phyloP scores from a whole-genome alignment of 1,139 yeast genomes.

The Debaryomyces fabryi region DNA sequence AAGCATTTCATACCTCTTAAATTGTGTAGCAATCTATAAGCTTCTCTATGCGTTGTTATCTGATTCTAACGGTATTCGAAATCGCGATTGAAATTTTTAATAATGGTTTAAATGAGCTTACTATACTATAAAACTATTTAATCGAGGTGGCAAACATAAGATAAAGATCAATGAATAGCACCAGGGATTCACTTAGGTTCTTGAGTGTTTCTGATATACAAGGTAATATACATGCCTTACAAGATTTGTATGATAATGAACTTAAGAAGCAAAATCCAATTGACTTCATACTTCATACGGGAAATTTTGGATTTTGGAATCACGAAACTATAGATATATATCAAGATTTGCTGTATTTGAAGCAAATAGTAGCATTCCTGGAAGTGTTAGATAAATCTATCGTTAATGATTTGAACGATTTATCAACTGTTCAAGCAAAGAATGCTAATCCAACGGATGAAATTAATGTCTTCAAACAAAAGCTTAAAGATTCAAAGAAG shows the following conservation, averaged over 20 bases:
- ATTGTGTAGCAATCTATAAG: not conserved
- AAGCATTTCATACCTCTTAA: slow-evolving; percentile 33
- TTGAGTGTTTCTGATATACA: slow-evolving; percentile 38
- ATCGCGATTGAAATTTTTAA: slow-evolving; percentile 8
- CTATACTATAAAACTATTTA: not conserved
- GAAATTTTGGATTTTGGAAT: slow-evolving; percentile 80
- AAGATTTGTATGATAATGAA: slow-evolving; percentile 21
- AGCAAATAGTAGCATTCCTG: slow-evolving; percentile 71
- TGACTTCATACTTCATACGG: slow-evolving; percentile 64
- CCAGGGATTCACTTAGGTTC: slow-evolving; percentile 16
- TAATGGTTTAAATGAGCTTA: not conserved
- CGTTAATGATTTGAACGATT: slow-evolving; percentile 48
- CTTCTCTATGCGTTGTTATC: not conserved
- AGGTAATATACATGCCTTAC: slow-evolving; percentile 32
- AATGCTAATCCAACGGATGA: slow-evolving; percentile 15
- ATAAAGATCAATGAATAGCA: slow-evolving; percentile 5
- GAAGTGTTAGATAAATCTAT: slow-evolving; percentile 55
- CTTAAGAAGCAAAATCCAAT: slow-evolving; percentile 16
- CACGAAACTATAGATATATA: slow-evolving; percentile 51
- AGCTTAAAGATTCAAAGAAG: slow-evolving; percentile 30
- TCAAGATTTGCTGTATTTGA: slow-evolving; percentile 56
- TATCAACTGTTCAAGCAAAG: slow-evolving; percentile 41
- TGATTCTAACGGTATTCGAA: not conserved
- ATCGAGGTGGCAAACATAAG: not conserved
- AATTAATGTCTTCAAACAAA: slow-evolving; percentile 39